Percentiles rank a stretch among this genome's conserved stretches.
These are phyloP conservation scores for Brassica incana DNA, from an alignment of 345 rosid species.

Conservation along the genomic window DNA sequence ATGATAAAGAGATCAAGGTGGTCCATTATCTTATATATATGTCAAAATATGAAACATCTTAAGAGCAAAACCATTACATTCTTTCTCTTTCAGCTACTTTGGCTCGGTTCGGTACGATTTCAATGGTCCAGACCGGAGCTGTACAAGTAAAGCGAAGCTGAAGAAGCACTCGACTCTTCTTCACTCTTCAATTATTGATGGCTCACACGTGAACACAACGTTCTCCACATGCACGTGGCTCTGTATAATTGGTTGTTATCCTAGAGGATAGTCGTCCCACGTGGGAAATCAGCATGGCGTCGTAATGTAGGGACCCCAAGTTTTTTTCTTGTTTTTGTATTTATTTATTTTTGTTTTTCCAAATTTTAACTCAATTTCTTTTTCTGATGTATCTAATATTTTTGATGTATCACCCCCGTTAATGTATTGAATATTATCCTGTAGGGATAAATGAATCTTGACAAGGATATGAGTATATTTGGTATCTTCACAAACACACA, in stretches of 20 bases:
- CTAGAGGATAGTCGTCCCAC: constrained; percentile 43
- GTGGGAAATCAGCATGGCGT: constrained; percentile 48
- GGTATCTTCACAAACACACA: constrained; percentile 1
- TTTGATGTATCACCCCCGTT: constrained; percentile 6
- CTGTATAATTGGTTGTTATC: constrained; percentile 22
- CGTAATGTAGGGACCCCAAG: constrained; percentile 32
- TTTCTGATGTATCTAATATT: neutral
- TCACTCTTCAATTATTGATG: constrained; percentile 36
- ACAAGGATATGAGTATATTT: constrained; percentile 27
- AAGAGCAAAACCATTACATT: constrained; percentile 19
- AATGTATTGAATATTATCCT: constrained; percentile 27
- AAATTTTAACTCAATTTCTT: neutral
- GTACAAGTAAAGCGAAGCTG: constrained; percentile 34
- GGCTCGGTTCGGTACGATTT: constrained; percentile 32
- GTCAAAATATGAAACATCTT: constrained; percentile 35
- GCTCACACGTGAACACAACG: constrained; percentile 54
- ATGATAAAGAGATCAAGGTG: constrained; percentile 38
- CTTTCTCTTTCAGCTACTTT: constrained; percentile 30
- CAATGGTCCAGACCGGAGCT: constrained; percentile 36
- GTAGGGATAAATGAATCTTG: constrained; percentile 31
- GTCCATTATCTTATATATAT: constrained; percentile 28
- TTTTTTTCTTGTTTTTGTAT: neutral
- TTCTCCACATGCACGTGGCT: constrained; percentile 40
- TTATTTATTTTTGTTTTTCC: neutral
- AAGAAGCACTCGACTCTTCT: constrained; percentile 7